Evolutionary conservation across 2,329 filamentous ascomycete species (phyloP), one percentile per base, ranked within the genome.

Genomic region (Ramichloridium luteum): DNA sequence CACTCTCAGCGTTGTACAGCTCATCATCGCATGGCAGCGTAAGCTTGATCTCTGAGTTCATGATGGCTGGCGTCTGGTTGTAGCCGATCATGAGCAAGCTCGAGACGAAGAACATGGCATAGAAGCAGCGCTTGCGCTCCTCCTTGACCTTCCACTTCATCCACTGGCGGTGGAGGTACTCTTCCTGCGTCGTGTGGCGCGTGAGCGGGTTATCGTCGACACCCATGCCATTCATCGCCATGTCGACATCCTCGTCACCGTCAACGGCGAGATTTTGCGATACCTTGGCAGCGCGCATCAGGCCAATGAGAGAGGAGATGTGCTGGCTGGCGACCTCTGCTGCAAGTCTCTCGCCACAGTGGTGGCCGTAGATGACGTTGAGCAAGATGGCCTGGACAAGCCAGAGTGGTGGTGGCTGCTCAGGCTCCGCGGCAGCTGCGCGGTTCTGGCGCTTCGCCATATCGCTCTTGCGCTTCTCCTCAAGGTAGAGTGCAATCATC

Each of bases 331-430:
- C 88, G 49, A 93, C 92, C 53, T 94, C 85, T 38, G 82, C 84
- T 13, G 84, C 80, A 32, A 76, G 78, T 60, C 92, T 88, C 54
- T 96, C 88, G 22, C 82, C 84, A 53, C 85, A 93, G 45, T 93
- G 92, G 56, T 94, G 83, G 10, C 88, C 88, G 53, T 93, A 96
- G 11, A 94, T 81, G 22, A 96, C 82, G 52, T 93, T 96, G 30
- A 98, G 68, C 6, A 96, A 65, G 88, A 96, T 96, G 1, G 88
- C 84, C 57, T 96, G 90, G 11, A 96, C 85, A 15, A 98, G 68
- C 86, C 88, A 96, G 25, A 94, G 68, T 1, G 88, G 88, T 8
- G 20, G 20, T n/a, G n/a, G 20, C 2, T 86, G 75, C 33, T 73
- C 47, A 27, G 67, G 61, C 37, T 57, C 62, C 9, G 66, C 60